Conservation (phyloP, 495 filamentous ascomycete species). For the Collariella sp. region DNA sequence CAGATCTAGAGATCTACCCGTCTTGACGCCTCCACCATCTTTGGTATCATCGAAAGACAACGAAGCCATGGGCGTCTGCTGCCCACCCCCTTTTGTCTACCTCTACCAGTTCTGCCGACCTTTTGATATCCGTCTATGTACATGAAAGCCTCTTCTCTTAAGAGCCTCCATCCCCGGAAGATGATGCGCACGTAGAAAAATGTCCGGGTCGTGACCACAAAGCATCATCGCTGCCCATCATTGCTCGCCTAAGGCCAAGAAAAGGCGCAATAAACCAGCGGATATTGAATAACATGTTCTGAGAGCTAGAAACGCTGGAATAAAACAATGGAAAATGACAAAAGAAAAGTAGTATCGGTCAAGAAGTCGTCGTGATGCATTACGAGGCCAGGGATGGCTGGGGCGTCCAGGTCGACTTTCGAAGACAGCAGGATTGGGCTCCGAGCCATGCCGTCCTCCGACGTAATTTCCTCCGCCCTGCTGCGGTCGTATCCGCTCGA, state of each 20-base stretch:
- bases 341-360: constrained; percentile 3
- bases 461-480: constrained; percentile 17
- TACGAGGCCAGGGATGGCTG: constrained; percentile 29
- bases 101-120: constrained; percentile 11
- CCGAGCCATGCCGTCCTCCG: constrained; percentile 28
- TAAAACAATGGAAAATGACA: constrained; percentile 2
- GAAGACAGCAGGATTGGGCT: constrained; percentile 1
- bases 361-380: constrained; percentile 14
- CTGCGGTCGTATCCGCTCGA: neutral
- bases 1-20: neutral
- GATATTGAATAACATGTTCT: neutral
- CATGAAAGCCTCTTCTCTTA: no score
- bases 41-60: constrained; percentile 23
- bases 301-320: neutral
- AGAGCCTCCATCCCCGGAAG: neutral
- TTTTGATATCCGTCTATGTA: neutral
- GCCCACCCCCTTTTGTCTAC: constrained; percentile 18
- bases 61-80: constrained; percentile 1
- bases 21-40: neutral
- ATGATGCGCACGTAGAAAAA: neutral
- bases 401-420: constrained; percentile 3
- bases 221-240: neutral
- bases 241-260: neutral
- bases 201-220: no score
- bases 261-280: neutral